Evolutionary conservation across 129 eudicot genomes (phyloP), one percentile per base, ranked within the genome.

Genomic region (Sambucus nigra): DNA sequence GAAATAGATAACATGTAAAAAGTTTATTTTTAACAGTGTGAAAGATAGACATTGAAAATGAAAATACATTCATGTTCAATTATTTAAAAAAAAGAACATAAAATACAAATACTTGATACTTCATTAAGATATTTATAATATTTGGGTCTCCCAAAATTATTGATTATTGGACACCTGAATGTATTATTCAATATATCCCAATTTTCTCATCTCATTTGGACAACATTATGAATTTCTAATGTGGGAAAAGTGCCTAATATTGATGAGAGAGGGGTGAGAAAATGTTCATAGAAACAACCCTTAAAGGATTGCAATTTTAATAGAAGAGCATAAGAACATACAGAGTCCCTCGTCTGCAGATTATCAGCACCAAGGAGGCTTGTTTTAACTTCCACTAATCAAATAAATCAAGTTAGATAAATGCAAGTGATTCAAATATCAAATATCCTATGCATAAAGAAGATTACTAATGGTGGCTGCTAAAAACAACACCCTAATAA

Each of bases 261-360:
- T 2, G 17, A 55, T 5, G 7, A 35, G 22, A 18, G 9, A 8
- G 24, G 24, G 14, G 44, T 5, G 14, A 5, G 0, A 29, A 27
- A 5, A 42, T 3, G 38, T 40, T 25, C 18, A 14, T 6, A 15
- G 7, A 42, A 13, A 1, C 22, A 42, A 55, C 14, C n/a, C n/a
- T n/a, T n/a, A n/a, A n/a, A n/a, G n/a, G n/a, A n/a, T n/a, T n/a
- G n/a, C n/a, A 40, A 7, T 28, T n/a, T 25, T 21, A 59, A 10
- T 19, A 70, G 47, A n/a, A n/a, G n/a, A n/a, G n/a, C n/a, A n/a
- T n/a, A n/a, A n/a, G n/a, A 54, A 64, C 93, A 61, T 81, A 89
- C 94, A 68, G 72, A 77, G 51, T 81, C 80, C 56, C 73, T 71
- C 32, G 76, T 78, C 70, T 84, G 76, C 60, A 84, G 75, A 66